Base-by-base conservation (phyloP, 257 asterid species). In the Verbena officinalis region DNA sequence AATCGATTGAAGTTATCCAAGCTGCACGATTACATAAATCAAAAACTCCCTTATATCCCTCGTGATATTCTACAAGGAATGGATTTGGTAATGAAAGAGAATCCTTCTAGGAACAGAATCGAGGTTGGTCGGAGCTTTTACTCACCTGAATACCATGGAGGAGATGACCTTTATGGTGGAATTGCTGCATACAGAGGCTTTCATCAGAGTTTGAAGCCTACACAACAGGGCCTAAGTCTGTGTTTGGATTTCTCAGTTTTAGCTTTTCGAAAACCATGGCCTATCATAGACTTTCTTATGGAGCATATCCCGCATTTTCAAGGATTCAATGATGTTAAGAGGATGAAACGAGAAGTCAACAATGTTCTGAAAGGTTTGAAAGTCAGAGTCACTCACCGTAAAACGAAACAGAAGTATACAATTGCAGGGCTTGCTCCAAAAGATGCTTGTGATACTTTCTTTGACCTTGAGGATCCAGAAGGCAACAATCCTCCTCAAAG, bases 61-160 rank as follows among this genome's bases (percentile, higher is more conserved):
- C 96, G 89, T 39, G 83, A 81, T 62, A 67, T 67, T 63, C 73
- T 86, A 23, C 93, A 86, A 15, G 89, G 82, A n/a, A 71, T 89
- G 89, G 96, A 81, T 55, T 43, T 83, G 74, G 89, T 86, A 1
- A 74, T 89, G 87, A 86, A 86, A 65, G 93, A 84, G 36, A 89
- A 89, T 56, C 97, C 94, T 46, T 36, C 75, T 4, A 80, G 73
- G 53, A 42, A 0, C 24, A 69, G 88, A 56, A 70, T 78, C 3
- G 1, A 36, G 14, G 72, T 70, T 22, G 97, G 94, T 7, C 68
- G 82, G 20, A 67, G 78, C 64, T 84, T 76, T 57, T 86, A 70
- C 72, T 59, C 86, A 11, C 3, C 48, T 0, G 76, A 72, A 15
- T 63, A 31, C 21, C 17, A 30, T 19, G 7, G 3, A 3, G 33